These are phyloP conservation scores for Dipteronia dyeriana DNA, from an alignment of 345 rosid species.

Conservation along the genomic window DNA sequence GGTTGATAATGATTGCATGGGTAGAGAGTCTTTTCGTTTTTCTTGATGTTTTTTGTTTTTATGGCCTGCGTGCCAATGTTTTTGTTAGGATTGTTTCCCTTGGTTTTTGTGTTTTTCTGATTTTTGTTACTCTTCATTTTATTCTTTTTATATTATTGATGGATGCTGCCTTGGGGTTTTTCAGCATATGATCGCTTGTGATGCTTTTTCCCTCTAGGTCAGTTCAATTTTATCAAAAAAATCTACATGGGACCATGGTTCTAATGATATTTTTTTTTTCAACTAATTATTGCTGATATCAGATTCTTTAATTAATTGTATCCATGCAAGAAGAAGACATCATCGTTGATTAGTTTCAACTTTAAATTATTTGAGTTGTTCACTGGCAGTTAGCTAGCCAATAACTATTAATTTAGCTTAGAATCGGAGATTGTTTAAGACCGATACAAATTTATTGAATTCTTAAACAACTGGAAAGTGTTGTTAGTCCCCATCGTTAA, in stretches of 20 bases:
- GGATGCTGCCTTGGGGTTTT: no score
- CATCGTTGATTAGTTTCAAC: neutral
- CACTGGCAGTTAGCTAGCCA: neutral
- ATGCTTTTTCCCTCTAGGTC: no score
- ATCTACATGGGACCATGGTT: neutral
- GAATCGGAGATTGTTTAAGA: neutral
- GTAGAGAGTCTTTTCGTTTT: no score
- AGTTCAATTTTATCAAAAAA: no score
- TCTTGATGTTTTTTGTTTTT: no score
- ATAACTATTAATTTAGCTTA: neutral
- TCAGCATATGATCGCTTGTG: no score
- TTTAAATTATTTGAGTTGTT: neutral
- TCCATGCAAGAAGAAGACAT: neutral
- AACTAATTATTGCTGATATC: neutral
- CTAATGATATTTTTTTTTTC: neutral
- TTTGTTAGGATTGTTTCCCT: no score
- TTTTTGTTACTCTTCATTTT: no score
- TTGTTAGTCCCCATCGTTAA: neutral
- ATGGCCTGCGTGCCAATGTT: no score
- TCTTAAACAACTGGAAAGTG: neutral
- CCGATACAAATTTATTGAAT: neutral
- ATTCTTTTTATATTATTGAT: no score
- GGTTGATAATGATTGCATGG: no score
- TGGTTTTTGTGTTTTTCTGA: no score
- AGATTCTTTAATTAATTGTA: neutral